phyloP scores from a whole-genome alignment of 768 basidiomycete species.

The Tylopilus plumbeoviolaceoides region DNA sequence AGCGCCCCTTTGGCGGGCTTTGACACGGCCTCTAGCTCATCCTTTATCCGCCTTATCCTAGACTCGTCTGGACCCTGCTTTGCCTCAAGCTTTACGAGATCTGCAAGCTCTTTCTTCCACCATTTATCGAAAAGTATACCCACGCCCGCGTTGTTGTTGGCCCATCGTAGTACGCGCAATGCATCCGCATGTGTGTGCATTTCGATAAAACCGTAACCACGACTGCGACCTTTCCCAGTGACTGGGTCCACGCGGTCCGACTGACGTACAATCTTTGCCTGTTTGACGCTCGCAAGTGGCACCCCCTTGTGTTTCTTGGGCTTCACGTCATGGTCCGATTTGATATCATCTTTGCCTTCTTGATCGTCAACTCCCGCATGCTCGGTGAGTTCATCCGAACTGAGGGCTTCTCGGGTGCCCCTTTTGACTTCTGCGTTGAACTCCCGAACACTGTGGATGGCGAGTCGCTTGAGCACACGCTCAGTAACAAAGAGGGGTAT shows the following conservation, averaged over 20 bases:
- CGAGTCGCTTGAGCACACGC: conserved; percentile 83
- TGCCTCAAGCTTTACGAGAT: conserved; percentile 51
- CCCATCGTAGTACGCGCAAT: conserved; percentile 86
- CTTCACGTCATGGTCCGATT: conserved; percentile 19
- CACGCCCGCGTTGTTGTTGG: conserved; percentile 81
- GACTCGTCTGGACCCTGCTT: conserved; percentile 45
- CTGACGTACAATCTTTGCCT: conserved; percentile 90
- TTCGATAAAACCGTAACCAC: conserved; percentile 96
- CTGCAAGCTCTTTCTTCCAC: conserved; percentile 79
- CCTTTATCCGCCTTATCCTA: conserved; percentile 56
- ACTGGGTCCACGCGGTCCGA: conserved; percentile 84
- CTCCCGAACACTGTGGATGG: conserved; percentile 69
- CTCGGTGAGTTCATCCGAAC: conserved; percentile 65
- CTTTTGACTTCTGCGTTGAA: conserved; percentile 78
- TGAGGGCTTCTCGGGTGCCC: conserved; percentile 56
- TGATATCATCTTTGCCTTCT: conserved; percentile 27
- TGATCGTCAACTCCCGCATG: conserved; percentile 28
- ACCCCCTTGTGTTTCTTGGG: conserved; percentile 26
- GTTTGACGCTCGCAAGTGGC: conserved; percentile 59
- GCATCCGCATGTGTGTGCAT: conserved; percentile 86
- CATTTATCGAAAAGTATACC: conserved; percentile 65
- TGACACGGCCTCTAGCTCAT: conserved; percentile 40
- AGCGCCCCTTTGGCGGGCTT: conserved; percentile 48
- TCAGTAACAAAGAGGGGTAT: conserved; percentile 90
- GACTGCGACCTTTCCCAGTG: conserved; percentile 82